Base-by-base conservation (phyloP, 2,329 filamentous ascomycete genomes). In the Ilyonectria robusta region DNA sequence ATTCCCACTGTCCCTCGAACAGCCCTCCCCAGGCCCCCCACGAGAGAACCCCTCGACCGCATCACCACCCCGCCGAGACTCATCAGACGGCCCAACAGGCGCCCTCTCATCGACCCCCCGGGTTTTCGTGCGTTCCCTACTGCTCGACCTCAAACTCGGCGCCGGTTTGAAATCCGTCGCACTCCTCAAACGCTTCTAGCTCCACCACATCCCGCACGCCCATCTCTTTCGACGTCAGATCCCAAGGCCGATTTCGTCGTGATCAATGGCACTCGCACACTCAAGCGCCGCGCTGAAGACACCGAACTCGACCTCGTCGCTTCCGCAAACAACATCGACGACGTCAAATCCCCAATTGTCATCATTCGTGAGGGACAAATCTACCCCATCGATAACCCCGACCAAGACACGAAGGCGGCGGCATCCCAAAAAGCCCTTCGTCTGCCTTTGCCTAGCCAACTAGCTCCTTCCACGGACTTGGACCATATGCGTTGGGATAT, bases 251-350 rank as follows among this genome's bases (percentile, higher is more conserved):
- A 58, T 9, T 59, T 68, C 46, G 59, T 70, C 48, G 59, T 65
- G 47, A 72, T 75, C 73, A 71, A 78, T 79, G 78, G 76, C 67
- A 73, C 51, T 66, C 65, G 65, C 55, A 75, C 74, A 56, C 75
- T 68, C 69, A 79, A 79, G 64, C 76, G 78, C 62, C 71, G 59
- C 60, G 76, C 78, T 59, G 54, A 78, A 70, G 68, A 76, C 57
- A 66, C 72, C 46, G 78, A 80, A 71, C 67, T 77, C 57, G 77
- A 79, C 63, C 69, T 80, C 62, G 70, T 78, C 70, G 75, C 71
- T 60, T 67, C 74, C 35, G 40, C 69, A 40, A 69, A 71, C 63
- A 65, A 65, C 42, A 66, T 72, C 66, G 55, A 61, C 51, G 59
- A 67, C 33, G 47, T 51, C 21, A 61, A 46, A 40, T 46, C 62